phyloP scores from a whole-genome alignment of 208 protist genomes.

The Acanthamoeba healyi region DNA sequence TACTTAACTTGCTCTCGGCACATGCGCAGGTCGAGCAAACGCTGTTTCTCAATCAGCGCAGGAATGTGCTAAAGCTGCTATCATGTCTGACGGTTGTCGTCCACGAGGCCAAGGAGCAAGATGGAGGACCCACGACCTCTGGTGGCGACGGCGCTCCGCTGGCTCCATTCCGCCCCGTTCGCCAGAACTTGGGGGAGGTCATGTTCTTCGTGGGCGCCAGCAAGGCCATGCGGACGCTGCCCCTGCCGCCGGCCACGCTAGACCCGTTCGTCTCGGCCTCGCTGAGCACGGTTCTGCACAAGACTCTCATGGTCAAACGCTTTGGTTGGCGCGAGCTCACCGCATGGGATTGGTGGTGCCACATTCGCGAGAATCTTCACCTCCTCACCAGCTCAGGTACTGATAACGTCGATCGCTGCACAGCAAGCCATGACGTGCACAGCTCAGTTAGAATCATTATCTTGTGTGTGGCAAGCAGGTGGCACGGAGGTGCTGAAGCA shows the following conservation, averaged over 20 bases:
- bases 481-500: background rate
- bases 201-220: background rate
- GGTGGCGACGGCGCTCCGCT: background rate
- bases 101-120: background rate
- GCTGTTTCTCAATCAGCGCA: background rate
- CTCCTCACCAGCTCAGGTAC: background rate
- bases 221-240: background rate
- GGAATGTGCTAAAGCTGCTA: background rate
- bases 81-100: background rate
- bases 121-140: too few relatives aligned
- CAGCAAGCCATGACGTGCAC: background rate
- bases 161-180: background rate
- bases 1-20: background rate
- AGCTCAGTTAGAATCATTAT: background rate
- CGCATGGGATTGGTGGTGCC: slow-evolving; percentile 11
- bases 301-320: background rate
- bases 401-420: background rate
- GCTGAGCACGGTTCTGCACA: background rate
- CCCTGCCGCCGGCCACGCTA: background rate
- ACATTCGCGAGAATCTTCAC: background rate
- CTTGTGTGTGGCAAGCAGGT: background rate
- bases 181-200: slow-evolving; percentile 27
- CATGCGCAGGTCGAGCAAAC: background rate
- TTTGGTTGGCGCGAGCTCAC: slow-evolving; percentile 33
- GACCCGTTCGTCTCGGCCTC: background rate